Conservation (phyloP, 2,329 filamentous ascomycete species). For the Diatrype stigma region DNA sequence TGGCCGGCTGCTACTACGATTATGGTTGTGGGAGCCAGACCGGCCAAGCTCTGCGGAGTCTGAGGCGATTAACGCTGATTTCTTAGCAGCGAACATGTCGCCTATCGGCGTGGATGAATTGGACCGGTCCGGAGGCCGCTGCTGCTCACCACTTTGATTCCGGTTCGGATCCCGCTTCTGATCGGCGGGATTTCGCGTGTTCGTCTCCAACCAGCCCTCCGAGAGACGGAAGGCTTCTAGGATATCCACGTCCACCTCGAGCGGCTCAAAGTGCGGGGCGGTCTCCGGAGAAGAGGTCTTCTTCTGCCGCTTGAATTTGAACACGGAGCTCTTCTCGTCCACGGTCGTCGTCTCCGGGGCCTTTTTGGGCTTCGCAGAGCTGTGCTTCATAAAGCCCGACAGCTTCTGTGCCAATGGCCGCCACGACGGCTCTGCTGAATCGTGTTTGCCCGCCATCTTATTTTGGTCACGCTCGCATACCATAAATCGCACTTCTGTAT, state of each 20-base stretch:
- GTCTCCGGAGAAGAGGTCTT: constrained; percentile 2
- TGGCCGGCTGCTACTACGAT: constrained; percentile 1
- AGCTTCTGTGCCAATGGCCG: constrained; percentile 7
- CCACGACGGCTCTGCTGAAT: constrained; percentile 4
- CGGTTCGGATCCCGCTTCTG: constrained; percentile 1
- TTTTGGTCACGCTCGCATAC: too few species aligned
- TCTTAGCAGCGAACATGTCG: constrained; percentile 3
- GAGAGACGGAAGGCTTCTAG: constrained; percentile 5
- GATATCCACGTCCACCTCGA: constrained; percentile 10
- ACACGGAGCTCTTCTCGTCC: constrained; percentile 1
- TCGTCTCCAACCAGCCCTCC: constrained; percentile 9
- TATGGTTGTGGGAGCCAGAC: not conserved
- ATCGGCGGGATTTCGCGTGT: not conserved
- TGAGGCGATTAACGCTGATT: not conserved
- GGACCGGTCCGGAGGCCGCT: not conserved
- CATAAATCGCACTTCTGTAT: too few species aligned
- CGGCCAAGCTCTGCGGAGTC: not conserved
- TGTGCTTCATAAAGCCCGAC: constrained; percentile 10
- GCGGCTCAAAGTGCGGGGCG: constrained; percentile 7
- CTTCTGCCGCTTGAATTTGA: constrained; percentile 8
- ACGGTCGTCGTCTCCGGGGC: constrained; percentile 1
- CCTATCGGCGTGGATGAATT: constrained; percentile 8
- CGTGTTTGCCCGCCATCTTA: constrained; percentile 9
- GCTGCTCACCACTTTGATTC: too few species aligned
- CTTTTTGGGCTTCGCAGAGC: constrained; percentile 4